A percentile compares a stretch with the other conserved stretches of the same genome.
phyloP scores from a whole-genome alignment of 78 protist genomes.

The Carpediemonas membranifera region DNA sequence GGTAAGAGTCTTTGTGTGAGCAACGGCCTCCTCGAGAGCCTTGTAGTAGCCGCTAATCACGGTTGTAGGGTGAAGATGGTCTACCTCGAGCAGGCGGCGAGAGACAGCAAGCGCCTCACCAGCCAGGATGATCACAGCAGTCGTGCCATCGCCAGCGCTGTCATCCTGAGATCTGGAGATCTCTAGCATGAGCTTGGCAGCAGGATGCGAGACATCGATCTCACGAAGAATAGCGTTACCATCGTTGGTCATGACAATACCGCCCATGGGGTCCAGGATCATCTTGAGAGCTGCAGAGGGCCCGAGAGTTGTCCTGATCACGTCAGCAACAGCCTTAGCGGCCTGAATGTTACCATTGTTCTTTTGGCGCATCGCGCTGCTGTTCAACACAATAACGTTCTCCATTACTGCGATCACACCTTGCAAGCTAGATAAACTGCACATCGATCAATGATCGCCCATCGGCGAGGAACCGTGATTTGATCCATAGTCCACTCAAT shows the following conservation, averaged over 20 bases:
- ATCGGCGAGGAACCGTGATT: no score
- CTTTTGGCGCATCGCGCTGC: no score
- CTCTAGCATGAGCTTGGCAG: conserved; percentile 89
- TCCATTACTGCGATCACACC: no score
- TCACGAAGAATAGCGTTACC: conserved; percentile 94
- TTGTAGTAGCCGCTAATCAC: conserved; percentile 61
- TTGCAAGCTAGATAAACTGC: no score
- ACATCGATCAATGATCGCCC: no score
- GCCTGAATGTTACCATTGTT: conserved; percentile 35
- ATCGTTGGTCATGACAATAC: conserved; percentile 84
- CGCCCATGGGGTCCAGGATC: conserved; percentile 93
- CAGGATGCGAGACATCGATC: conserved; percentile 94
- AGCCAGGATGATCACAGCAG: conserved; percentile 84
- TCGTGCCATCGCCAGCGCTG: conserved; percentile 95
- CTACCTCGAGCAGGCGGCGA: conserved; percentile 68
- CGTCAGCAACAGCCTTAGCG: conserved; percentile 74
- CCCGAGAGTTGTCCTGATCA: conserved; percentile 85
- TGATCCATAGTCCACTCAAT: no score
- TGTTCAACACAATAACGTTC: no score
- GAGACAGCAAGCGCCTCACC: conserved; percentile 72
- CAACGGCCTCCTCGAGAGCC: conserved; percentile 77
- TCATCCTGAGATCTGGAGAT: conserved; percentile 82
- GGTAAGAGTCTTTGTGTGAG: conserved; percentile 41
- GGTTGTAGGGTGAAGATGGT: conserved; percentile 71
- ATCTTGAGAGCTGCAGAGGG: conserved; percentile 93